These are phyloP conservation scores for Basidiobolus meristosporus DNA, from an alignment of 371 early-diverging fungal genomes.

Conservation along the genomic window DNA sequence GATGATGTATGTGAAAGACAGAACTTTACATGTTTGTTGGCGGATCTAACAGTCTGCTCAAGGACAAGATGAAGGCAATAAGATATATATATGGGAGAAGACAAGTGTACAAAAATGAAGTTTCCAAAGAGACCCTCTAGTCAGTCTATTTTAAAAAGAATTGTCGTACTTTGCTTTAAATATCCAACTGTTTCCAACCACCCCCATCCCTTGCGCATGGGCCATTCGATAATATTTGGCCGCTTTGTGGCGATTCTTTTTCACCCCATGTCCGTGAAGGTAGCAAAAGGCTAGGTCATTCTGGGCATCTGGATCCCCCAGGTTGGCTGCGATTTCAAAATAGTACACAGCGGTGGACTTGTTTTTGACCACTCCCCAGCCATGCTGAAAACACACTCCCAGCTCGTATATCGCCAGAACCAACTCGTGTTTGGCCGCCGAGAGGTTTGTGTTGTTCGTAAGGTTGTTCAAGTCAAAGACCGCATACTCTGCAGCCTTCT, in stretches of 20 bases:
- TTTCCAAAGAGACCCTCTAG: too few relatives aligned
- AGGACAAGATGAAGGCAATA: too few relatives aligned
- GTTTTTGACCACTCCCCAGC: constrained; percentile 78
- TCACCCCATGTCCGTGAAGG: constrained; percentile 61
- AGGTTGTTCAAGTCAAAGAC: constrained; percentile 28
- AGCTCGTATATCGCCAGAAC: constrained; percentile 75
- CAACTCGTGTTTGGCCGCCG: constrained; percentile 21
- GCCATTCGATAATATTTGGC: constrained; percentile 78
- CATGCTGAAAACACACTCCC: constrained; percentile 58
- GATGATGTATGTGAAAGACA: too few relatives aligned
- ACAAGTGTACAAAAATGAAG: too few relatives aligned
- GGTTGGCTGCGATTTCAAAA: constrained; percentile 67
- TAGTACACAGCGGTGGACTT: constrained; percentile 66
- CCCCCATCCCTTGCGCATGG: constrained; percentile 52
- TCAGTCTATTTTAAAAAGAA: too few relatives aligned
- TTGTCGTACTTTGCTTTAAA: constrained; percentile 68
- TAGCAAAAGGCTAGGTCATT: constrained; percentile 67
- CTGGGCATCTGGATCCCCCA: constrained; percentile 81
- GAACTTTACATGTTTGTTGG: too few relatives aligned
- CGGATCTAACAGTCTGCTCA: too few relatives aligned
- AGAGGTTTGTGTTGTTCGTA: background rate
- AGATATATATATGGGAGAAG: too few relatives aligned
- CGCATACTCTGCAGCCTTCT: constrained; percentile 60
- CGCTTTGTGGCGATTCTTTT: constrained; percentile 49
- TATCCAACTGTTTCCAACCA: constrained; percentile 88